phyloP scores from a whole-genome alignment of 352 stramenopile genomes.

The Phytophthora citrophthora region DNA sequence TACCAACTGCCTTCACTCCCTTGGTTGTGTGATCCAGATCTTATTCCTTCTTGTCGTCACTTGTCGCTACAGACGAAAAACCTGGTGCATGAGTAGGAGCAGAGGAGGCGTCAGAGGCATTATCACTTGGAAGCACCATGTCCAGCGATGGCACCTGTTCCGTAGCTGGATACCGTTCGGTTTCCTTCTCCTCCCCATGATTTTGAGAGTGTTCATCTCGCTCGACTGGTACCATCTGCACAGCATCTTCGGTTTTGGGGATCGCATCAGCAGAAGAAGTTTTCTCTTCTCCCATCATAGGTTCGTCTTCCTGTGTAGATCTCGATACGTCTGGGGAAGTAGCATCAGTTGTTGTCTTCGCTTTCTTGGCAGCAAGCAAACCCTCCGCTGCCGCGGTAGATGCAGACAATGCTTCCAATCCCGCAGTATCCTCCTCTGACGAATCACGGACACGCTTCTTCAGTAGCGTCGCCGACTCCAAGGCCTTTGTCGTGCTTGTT shows the following conservation, averaged over 20 bases:
- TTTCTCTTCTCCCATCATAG: constrained; percentile 27
- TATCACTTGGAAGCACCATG: constrained; percentile 10
- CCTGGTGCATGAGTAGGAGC: constrained; percentile 4
- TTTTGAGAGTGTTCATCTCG: constrained; percentile 10
- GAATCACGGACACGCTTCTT: constrained; percentile 57
- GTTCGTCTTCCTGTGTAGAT: constrained; percentile 33
- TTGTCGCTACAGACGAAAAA: constrained; percentile 13
- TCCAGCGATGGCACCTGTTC: constrained; percentile 5
- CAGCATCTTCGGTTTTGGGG: constrained; percentile 4
- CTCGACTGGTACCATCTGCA: constrained; percentile 11
- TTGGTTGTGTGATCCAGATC: constrained; percentile 12
- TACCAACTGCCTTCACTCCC: constrained; percentile 30
- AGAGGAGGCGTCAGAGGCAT: constrained; percentile 1
- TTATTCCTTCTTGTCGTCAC: constrained; percentile 31
- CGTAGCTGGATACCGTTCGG: constrained; percentile 5
- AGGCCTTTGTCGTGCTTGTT: constrained; percentile 21
- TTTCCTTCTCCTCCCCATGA: constrained; percentile 1
- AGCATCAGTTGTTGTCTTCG: constrained; percentile 30
- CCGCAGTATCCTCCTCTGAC: constrained; percentile 29
- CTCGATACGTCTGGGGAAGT: constrained; percentile 17
- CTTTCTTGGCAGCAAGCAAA: constrained; percentile 34
- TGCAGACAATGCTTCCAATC: constrained; percentile 17
- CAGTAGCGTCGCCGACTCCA: constrained; percentile 51
- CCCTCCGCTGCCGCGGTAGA: constrained; percentile 10
- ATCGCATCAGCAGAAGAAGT: constrained; percentile 10